phyloP scores from a whole-genome alignment of 2,329 filamentous ascomycete species.

The Apiospora saccharicola region DNA sequence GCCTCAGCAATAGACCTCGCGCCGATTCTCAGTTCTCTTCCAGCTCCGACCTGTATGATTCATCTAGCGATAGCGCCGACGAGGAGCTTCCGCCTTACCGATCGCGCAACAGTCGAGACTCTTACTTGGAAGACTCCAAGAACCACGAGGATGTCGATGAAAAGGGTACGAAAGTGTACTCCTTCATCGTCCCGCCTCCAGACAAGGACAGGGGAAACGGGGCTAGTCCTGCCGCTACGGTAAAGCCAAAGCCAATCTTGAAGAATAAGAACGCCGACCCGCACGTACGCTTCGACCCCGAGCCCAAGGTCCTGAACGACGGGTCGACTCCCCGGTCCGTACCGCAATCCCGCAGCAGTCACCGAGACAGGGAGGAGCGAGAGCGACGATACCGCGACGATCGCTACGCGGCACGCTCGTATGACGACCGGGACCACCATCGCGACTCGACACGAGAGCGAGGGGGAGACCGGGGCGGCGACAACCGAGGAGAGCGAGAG shows the following conservation, averaged over 20 bases:
- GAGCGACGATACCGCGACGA: slow-evolving; percentile 38
- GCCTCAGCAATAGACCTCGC: slow-evolving; percentile 29
- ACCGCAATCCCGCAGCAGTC: slow-evolving; percentile 36
- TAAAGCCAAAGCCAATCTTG: slow-evolving; percentile 64
- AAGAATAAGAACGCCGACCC: slow-evolving; percentile 66
- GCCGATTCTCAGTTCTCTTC: slow-evolving; percentile 35
- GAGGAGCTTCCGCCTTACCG: slow-evolving; percentile 23
- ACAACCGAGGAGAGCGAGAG: too few relatives aligned
- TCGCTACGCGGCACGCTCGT: slow-evolving; percentile 31
- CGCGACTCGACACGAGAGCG: slow-evolving; percentile 32
- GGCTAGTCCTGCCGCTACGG: slow-evolving; percentile 45
- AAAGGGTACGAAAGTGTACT: slow-evolving; percentile 45
- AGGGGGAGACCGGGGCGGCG: slow-evolving; percentile 28
- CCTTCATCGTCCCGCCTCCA: slow-evolving; percentile 50
- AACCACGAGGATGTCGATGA: slow-evolving; percentile 34
- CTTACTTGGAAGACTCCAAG: slow-evolving; percentile 23
- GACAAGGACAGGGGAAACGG: slow-evolving; percentile 33
- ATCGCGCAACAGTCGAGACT: slow-evolving; percentile 16
- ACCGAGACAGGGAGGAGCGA: background rate
- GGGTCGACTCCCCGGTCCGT: slow-evolving; percentile 51
- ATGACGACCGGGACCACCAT: slow-evolving; percentile 36
- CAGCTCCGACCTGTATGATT: slow-evolving; percentile 40
- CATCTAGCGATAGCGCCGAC: slow-evolving; percentile 34
- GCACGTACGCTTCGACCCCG: slow-evolving; percentile 61
- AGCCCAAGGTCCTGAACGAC: slow-evolving; percentile 42